Base-by-base conservation (phyloP, 495 filamentous ascomycete genomes). In the Penicillium robsamsonii region DNA sequence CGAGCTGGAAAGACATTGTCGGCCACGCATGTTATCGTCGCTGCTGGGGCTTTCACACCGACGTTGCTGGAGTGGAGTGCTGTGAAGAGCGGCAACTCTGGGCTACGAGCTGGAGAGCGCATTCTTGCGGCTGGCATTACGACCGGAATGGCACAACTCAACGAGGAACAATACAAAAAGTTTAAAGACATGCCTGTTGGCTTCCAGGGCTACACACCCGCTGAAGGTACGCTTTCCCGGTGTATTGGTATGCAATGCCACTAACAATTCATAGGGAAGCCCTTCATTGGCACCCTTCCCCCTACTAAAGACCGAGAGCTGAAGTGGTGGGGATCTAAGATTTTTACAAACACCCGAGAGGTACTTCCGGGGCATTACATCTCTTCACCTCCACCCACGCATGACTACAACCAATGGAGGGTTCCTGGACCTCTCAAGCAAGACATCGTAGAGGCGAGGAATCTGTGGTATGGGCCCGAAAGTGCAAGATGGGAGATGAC, bases 1-100 rank as follows among this genome's bases (percentile, higher is more conserved):
- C 59, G 51, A 31, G 67, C 67, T 30, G 83, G 81, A 5, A 54
- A 67, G 42, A 53, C 45, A 0, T 48, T 82, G 7, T 59, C 48
- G 1, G 83, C 83, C 0, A 70, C 76, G 1, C 66, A 76, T 41
- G 67, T 76, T 24, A 66, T 88, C 6, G 69, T 88, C 20, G 79
- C 70, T 40, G 84, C 84, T 1, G 84, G 84, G 0, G 81, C 84
- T 25, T 79, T 74, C 57, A 88, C 85, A 2, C 71, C 83, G 10
- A 82, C 79, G 44, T 64, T 88, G 30, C 64, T 88, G n/a, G 82
- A 80, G 22, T 69, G 74, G 47, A 76, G 76, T 50, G 78, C 81
- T n/a, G 74, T 75, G 15, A 64, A 58, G 52, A 71, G 67, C 35
- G 67, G 69, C 7, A 70, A 73, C 45, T 46, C 67, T 11, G 74